Evolutionary conservation across 148 eudicot genomes (phyloP).

Genomic region (Diospyros kaki): DNA sequence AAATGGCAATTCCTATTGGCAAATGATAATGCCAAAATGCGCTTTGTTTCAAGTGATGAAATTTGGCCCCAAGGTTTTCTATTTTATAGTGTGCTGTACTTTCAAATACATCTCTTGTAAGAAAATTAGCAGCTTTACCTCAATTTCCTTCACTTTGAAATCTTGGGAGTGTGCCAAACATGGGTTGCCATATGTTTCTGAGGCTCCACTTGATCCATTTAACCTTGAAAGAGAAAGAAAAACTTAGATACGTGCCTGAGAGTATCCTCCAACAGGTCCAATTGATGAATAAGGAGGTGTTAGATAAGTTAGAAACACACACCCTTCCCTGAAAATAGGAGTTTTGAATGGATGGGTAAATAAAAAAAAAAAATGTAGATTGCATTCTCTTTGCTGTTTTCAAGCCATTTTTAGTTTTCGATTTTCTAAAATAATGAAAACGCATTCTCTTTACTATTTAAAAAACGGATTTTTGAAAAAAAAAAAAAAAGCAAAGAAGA

Average conservation of each 20-base stretch:
- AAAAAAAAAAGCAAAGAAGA: background rate
- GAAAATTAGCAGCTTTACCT: slow-evolving; percentile 31
- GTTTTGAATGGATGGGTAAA: background rate
- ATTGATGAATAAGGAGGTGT: background rate
- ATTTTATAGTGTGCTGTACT: too few species aligned
- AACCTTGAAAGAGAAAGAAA: slow-evolving; percentile 31
- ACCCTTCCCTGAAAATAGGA: too few species aligned
- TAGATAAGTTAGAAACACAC: too few species aligned
- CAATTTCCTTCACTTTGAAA: slow-evolving; percentile 82
- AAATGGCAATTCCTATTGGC: too few species aligned
- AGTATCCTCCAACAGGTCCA: background rate
- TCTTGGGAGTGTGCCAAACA: slow-evolving; percentile 63
- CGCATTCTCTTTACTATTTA: too few species aligned
- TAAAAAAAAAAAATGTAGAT: background rate
- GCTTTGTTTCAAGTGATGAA: too few species aligned
- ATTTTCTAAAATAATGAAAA: too few species aligned
- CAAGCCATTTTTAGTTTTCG: too few species aligned
- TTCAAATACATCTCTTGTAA: background rate
- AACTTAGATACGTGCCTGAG: background rate
- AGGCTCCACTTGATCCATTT: slow-evolving; percentile 78
- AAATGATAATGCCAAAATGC: too few species aligned
- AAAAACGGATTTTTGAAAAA: background rate
- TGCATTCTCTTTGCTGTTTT: too few species aligned
- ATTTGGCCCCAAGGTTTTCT: too few species aligned
- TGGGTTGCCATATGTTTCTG: slow-evolving; percentile 86